Evolutionary conservation across 805 yeast genomes (phyloP), one percentile per base, ranked within the genome.

Genomic region (Yueomyces sp.): DNA sequence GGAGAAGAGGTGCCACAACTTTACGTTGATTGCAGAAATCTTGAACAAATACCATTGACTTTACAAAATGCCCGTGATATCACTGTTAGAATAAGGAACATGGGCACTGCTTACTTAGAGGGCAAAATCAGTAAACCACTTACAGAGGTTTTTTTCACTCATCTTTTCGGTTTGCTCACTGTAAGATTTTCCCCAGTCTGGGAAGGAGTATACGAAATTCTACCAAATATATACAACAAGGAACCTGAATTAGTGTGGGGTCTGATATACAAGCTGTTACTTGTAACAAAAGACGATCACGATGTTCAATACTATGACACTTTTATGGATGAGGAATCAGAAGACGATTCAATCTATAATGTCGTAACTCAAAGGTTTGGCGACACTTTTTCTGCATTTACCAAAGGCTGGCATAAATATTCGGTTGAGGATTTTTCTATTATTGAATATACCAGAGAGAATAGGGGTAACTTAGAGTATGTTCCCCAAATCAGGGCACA

Each of bases 141-240:
- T 7, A 44, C 39, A 3, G 54, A 47, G 40, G 47, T 47, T 43
- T 62, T 50, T 38, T 67, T 74, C 32, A 68, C 67, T 27, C 77
- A 70, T 52, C 44, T 77, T 36, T 72, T 82, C 50, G 97, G 97
- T 33, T 69, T 83, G 47, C 62, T 88, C 38, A 69, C 85, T 3
- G 78, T 79, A 33, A 74, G 76, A 45, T 86, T 90, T 52, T 82
- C 85, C 44, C 97, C 97, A 1, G 71, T 82, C 11, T 87, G 95
- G 95, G 72, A 75, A 26, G 86, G 82, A 4, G 82, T 83, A 2
- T 64, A 70, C 43, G 90, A 81, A 47, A 70, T 73, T 3, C 54
- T 85, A 4, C 74, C 79, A 1, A 54, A 60, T 3, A 59, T 81
- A 7, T 60, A 68, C 11, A 64, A 57, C 19, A 69, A 68, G 48